Percentiles rank a stretch among this genome's conserved stretches.
Conservation (phyloP, 2,329 filamentous ascomycete genomes). For the Elsinoe australis region DNA sequence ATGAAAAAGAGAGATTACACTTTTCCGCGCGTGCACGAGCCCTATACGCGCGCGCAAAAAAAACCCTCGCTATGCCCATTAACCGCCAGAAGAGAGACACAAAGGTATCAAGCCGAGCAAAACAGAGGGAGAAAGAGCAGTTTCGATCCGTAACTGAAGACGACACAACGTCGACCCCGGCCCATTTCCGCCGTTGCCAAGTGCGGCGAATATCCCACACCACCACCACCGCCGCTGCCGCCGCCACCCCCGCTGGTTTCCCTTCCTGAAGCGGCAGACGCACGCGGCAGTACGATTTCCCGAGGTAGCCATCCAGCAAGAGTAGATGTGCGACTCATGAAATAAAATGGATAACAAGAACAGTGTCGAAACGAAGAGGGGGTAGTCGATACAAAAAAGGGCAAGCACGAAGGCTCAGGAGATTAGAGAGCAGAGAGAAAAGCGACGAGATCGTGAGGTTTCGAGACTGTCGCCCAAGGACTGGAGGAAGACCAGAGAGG, state of each 20-base stretch:
- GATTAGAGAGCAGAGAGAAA: not conserved
- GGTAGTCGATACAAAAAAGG: constrained; percentile 14
- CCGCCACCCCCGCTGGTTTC: too few relatives aligned
- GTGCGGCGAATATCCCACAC: constrained; percentile 1
- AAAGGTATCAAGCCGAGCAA: not conserved
- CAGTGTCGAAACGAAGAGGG: constrained; percentile 15
- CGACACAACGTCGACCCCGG: not conserved
- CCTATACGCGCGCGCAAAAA: not conserved
- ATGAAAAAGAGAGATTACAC: too few relatives aligned
- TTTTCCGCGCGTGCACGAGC: too few relatives aligned
- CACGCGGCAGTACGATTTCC: not conserved
- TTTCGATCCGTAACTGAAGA: not conserved
- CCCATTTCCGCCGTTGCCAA: too few relatives aligned
- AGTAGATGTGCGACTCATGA: too few relatives aligned
- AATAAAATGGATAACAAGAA: constrained; percentile 2
- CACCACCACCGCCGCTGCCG: too few relatives aligned
- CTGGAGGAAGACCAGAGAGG: not conserved
- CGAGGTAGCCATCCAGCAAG: not conserved
- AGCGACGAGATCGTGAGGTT: not conserved
- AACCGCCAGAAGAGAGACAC: constrained; percentile 5
- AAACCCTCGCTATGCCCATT: constrained; percentile 14
- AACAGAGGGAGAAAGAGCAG: not conserved
- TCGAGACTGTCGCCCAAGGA: constrained; percentile 10
- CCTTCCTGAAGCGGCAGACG: too few relatives aligned
- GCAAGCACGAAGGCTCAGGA: too few relatives aligned